Conservation (phyloP, 192 early-diverging fungal genomes). For the Pilaira anomala region DNA sequence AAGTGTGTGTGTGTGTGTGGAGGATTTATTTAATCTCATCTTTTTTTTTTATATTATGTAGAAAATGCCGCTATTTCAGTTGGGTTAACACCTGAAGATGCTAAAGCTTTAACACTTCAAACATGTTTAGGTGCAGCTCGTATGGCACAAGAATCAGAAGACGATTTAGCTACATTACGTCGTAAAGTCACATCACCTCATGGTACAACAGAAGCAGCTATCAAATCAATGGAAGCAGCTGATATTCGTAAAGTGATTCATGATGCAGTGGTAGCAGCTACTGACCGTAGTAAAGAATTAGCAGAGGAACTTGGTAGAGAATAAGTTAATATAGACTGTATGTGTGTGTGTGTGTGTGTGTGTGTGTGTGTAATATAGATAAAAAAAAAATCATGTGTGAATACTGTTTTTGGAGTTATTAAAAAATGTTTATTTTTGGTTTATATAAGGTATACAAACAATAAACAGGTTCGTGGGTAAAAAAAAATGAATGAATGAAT, state of each 20-base stretch:
- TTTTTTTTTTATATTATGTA: background rate
- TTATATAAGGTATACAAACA: no score
- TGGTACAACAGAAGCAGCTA: conserved; percentile 90
- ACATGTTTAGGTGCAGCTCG: conserved; percentile 88
- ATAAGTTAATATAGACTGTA: background rate
- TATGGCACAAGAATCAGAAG: conserved; percentile 71
- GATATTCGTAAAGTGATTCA: conserved; percentile 52
- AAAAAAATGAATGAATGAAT: no score
- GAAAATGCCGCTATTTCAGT: conserved; percentile 70
- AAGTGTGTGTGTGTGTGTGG: background rate
- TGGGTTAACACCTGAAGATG: conserved; percentile 71
- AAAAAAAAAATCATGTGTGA: no score
- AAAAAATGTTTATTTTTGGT: no score
- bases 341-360: no score
- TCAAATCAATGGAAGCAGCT: conserved; percentile 69
- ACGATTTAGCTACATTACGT: conserved; percentile 70
- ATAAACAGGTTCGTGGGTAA: no score
- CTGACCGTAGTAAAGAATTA: conserved; percentile 62
- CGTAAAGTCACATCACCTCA: conserved; percentile 90
- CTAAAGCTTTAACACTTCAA: conserved; percentile 79
- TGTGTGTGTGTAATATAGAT: no score
- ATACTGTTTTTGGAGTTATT: no score
- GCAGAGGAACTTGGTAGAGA: conserved; percentile 56
- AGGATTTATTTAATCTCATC: background rate
- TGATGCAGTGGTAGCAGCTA: conserved; percentile 65